phyloP scores from a whole-genome alignment of 768 basidiomycete species.

The Boletus coccyginus region DNA sequence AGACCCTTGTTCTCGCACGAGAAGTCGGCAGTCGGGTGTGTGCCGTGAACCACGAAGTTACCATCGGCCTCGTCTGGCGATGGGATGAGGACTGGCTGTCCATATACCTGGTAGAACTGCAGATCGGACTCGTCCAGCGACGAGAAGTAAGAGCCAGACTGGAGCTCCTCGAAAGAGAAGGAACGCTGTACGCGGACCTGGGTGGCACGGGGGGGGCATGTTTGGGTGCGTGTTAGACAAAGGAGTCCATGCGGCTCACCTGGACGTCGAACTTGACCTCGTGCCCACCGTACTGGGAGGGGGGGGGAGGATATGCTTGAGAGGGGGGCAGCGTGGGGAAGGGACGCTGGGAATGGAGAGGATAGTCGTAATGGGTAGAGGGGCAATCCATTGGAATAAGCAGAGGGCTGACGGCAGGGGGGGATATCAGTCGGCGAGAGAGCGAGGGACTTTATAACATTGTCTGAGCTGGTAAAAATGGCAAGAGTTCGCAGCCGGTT shows the following conservation, averaged over 20 bases:
- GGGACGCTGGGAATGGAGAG: not conserved
- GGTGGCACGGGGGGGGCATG: not conserved
- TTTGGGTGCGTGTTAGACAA: not conserved
- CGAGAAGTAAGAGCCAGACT: slow-evolving; percentile 31
- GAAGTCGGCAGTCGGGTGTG: slow-evolving; percentile 2
- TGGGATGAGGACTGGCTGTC: slow-evolving; percentile 33
- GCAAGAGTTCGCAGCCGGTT: slow-evolving; percentile 17
- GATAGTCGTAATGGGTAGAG: not conserved
- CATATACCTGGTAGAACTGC: slow-evolving; percentile 32
- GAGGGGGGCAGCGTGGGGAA: slow-evolving; percentile 3
- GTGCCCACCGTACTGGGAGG: slow-evolving; percentile 3
- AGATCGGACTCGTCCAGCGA: slow-evolving; percentile 32
- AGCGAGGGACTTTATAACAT: slow-evolving; percentile 31
- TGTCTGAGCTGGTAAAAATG: slow-evolving; percentile 22
- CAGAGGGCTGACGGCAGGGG: slow-evolving; percentile 22
- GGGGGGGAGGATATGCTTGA: slow-evolving; percentile 1
- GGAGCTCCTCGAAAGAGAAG: slow-evolving; percentile 34
- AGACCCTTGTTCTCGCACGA: slow-evolving; percentile 2
- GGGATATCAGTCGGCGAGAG: slow-evolving; percentile 1
- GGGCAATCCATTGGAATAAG: slow-evolving; percentile 12
- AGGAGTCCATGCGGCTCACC: not conserved
- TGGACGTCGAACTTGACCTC: slow-evolving; percentile 25
- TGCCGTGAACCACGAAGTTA: slow-evolving; percentile 13
- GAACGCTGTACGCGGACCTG: slow-evolving; percentile 31
- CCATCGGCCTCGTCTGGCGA: slow-evolving; percentile 19